Evolutionary conservation across 2,329 filamentous ascomycete genomes (phyloP), one percentile per base, ranked within the genome.

Genomic region (Talaromyces sp.): DNA sequence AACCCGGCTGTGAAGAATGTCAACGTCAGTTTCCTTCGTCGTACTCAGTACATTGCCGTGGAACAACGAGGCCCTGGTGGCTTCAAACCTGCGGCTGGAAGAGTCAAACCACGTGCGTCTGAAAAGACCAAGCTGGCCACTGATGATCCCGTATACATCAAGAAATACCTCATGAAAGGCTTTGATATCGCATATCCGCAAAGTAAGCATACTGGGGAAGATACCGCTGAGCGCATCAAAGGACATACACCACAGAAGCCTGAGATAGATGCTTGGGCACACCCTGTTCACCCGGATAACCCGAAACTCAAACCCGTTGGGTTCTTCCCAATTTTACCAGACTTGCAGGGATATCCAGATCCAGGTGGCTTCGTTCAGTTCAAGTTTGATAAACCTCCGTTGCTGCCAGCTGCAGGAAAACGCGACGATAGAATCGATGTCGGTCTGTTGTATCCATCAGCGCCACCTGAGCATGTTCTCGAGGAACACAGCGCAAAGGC

Each of bases 11-110:
- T 88, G 49, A 87, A 87, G 67, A 90, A 92, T 68, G 84, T 89
- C 19, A 89, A 90, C 68, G 92, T 97, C 62, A 97, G 92, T 68
- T 99, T 99, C 85, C 86, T 99, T 70, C 92, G 95, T 65, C 88
- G 94, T 73, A 98, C 95, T 64, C 95, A 99, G 78, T 98, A 98
- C 80, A 97, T 97, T 73, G 79, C 80, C 31, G 74, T 79, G 8
- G 74, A 75, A 52, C 72, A 74, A 50, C 73, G 72, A 39, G 74
- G 73, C 5, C 72, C 74, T 2, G 76, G 78, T 41, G 73, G 74
- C 10, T 71, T 72, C 16, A 73, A 72, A 41, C 64, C 70, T 24
- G 59, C 73, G 3, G 67, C 74, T 13, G 67, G 70, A 16, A 71
- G 69, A 65, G 50, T 69, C 22, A 75, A 74, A 43, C 64, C 70